A percentile compares a stretch with the other conserved stretches of the same genome.
phyloP scores from a whole-genome alignment of 2,329 filamentous ascomycete species.

The Coleophoma eucalyptorum region DNA sequence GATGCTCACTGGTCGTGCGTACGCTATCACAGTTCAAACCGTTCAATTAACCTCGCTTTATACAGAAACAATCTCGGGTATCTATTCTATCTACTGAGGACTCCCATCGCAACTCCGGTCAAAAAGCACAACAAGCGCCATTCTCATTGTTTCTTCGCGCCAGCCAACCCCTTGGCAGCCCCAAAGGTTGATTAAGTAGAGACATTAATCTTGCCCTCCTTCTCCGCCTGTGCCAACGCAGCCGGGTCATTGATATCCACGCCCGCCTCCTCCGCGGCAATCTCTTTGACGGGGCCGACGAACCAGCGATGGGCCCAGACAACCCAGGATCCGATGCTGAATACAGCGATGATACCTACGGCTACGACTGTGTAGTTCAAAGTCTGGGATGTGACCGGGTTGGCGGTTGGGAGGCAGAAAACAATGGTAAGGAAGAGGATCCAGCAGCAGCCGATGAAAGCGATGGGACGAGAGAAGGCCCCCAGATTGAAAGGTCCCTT shows the following conservation, averaged over 20 bases:
- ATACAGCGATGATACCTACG: slow-evolving; percentile 50
- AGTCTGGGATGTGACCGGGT: slow-evolving; percentile 52
- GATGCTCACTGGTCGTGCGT: no score
- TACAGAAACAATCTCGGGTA: no score
- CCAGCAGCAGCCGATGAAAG: slow-evolving; percentile 44
- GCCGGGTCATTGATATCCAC: slow-evolving; percentile 34
- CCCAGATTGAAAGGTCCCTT: slow-evolving; percentile 54
- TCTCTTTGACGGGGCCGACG: slow-evolving; percentile 49
- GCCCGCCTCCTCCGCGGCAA: slow-evolving; percentile 43
- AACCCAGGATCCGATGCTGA: slow-evolving; percentile 43
- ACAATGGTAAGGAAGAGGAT: slow-evolving; percentile 51
- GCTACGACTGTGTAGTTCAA: slow-evolving; percentile 57
- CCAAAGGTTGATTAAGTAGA: no score
- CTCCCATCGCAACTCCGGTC: no score
- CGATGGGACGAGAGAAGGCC: slow-evolving; percentile 40
- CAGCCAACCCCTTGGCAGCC: no score
- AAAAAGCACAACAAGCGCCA: background rate
- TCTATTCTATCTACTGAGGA: no score
- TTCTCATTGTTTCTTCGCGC: background rate
- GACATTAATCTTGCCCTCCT: slow-evolving; percentile 5
- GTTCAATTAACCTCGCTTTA: no score
- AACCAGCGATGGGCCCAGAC: slow-evolving; percentile 52
- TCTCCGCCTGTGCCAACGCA: slow-evolving; percentile 19
- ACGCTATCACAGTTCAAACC: no score
- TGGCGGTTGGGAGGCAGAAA: slow-evolving; percentile 52